phyloP scores from a whole-genome alignment of 306 rosid species.

The Vachellia pachyceras region DNA sequence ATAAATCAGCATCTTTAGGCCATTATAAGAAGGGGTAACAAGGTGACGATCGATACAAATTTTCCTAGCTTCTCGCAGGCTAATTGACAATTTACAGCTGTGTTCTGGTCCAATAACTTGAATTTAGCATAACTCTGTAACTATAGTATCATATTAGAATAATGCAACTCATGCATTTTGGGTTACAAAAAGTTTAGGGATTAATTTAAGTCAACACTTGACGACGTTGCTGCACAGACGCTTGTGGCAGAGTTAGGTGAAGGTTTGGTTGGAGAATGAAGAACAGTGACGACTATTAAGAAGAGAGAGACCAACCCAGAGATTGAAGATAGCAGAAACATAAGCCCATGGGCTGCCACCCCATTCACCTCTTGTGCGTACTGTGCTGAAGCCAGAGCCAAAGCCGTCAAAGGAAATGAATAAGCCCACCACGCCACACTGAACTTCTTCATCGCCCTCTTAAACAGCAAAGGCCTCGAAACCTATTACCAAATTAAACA shows the following conservation, averaged over 20 bases:
- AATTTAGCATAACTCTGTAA: neutral
- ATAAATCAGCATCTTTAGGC: too few relatives aligned
- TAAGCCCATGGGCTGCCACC: constrained; percentile 39
- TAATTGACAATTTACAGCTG: neutral
- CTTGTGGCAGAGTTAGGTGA: neutral
- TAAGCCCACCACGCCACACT: constrained; percentile 70
- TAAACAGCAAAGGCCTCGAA: constrained; percentile 61
- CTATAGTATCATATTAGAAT: too few relatives aligned
- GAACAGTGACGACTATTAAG: constrained; percentile 30
- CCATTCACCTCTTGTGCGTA: constrained; percentile 57
- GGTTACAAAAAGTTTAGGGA: neutral
- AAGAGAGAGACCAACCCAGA: constrained; percentile 49
- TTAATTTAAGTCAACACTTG: neutral
- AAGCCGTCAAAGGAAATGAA: constrained; percentile 55
- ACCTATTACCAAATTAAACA: constrained; percentile 34
- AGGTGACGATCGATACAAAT: too few relatives aligned
- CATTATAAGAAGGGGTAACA: too few relatives aligned
- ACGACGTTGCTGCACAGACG: constrained; percentile 1
- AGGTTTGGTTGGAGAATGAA: too few relatives aligned
- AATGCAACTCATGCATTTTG: neutral
- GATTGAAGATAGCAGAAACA: constrained; percentile 41
- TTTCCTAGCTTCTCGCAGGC: neutral
- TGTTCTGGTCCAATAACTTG: neutral
- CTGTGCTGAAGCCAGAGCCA: constrained; percentile 60
- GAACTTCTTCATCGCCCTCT: constrained; percentile 61